Evolutionary conservation across 106 monocot genomes (phyloP), one percentile per base, ranked within the genome.

Genomic region (Triglochin maritima): DNA sequence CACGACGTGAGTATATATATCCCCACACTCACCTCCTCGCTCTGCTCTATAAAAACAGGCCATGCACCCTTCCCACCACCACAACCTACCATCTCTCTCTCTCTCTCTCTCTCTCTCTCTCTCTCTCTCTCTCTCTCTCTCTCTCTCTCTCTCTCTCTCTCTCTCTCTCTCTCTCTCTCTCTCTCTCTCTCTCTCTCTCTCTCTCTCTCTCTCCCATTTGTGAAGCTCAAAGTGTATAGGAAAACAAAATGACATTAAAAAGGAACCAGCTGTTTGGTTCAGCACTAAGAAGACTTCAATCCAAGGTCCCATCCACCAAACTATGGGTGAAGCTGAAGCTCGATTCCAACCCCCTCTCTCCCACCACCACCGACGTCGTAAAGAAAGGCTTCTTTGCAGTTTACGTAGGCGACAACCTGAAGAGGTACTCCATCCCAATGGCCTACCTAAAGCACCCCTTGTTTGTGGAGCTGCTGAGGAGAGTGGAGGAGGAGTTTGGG

Each of bases 401-500:
- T 17, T 70, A 70, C 70, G 70, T 70, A 17, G 70, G 70, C 46
- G 58, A 49, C 14, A 29, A 59, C 46, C 46, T 47, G 16, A 70
- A 59, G 57, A 10, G 70, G 3, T 70, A 70, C 70, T 46, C 46
- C 47, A 49, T 70, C 15, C 70, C 70, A 29, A 9, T 60, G 46
- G 41, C 57, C 47, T 44, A 59, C 48, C 70, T 70, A 14, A 70
- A 70, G 57, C 70, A 59, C 47, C 70, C 70, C 7, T 13, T 59
- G 58, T 70, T 70, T 17, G 47, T 59, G 58, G 58, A 70, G 47
- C 59, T 70, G 8, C 70, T 70, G 14, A 47, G 59, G 47, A 70
- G 10, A 59, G 70, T 59, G 14, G 70, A 70, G 13, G 70, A 70
- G 70, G 70, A 70, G 70, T 70, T 70, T 48, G 70, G 70, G 47